Percentiles rank a stretch among this genome's conserved stretches.
Evolutionary conservation across 2,329 filamentous ascomycete species (phyloP).

Genomic region (Emmonsiellopsis sp.): DNA sequence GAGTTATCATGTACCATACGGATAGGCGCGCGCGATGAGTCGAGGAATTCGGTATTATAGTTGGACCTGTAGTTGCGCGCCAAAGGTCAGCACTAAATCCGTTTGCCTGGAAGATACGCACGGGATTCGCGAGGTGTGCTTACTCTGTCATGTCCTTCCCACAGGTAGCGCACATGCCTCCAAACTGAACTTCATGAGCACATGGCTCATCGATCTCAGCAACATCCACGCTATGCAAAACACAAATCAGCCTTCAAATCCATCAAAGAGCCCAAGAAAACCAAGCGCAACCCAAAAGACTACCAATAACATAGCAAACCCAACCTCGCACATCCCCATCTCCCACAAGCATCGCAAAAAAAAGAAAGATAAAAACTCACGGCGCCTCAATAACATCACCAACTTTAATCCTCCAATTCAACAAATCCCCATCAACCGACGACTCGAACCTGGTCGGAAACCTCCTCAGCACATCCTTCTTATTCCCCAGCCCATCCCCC

Average conservation of each 20-base stretch:
- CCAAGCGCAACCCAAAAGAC: background rate
- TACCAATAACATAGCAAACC: background rate
- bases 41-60: conserved; percentile 70
- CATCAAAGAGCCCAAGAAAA: background rate
- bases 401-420: conserved; percentile 60
- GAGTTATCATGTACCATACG: conserved; percentile 93
- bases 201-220: conserved; percentile 85
- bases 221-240: conserved; percentile 39
- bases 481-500: conserved; percentile 64
- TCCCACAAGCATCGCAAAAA: background rate
- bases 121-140: conserved; percentile 16
- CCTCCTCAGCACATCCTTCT: conserved; percentile 57
- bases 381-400: conserved; percentile 36
- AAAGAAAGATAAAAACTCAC: conserved; percentile 21
- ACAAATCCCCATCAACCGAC: conserved; percentile 69
- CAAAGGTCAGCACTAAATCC: background rate
- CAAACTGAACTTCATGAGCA: conserved; percentile 82
- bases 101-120: background rate
- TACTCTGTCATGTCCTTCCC: conserved; percentile 91
- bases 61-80: conserved; percentile 41
- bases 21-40: conserved; percentile 80
- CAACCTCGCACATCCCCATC: background rate
- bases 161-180: conserved; percentile 82
- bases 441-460: conserved; percentile 75
- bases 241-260: background rate